phyloP scores from a whole-genome alignment of 345 rosid genomes.

The Ceriops decandra region DNA sequence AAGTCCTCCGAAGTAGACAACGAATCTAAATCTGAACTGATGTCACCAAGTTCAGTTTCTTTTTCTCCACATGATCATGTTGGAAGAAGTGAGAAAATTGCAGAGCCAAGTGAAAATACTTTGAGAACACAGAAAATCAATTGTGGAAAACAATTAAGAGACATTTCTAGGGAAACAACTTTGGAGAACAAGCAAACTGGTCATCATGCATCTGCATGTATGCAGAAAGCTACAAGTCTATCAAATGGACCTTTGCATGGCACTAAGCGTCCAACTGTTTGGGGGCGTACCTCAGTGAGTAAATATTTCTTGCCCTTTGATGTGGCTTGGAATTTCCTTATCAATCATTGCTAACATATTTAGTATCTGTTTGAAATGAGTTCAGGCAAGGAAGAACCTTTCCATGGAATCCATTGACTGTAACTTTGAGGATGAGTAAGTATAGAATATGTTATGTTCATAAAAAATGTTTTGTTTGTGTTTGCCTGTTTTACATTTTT shows the following conservation, averaged over 20 bases:
- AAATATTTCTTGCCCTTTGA: slow-evolving; percentile 9
- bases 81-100: slow-evolving; percentile 25
- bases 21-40: slow-evolving; percentile 27
- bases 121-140: slow-evolving; percentile 18
- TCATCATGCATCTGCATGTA: slow-evolving; percentile 24
- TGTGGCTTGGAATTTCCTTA: slow-evolving; percentile 5
- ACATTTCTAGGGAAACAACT: slow-evolving; percentile 27
- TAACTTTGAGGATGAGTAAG: slow-evolving; percentile 63
- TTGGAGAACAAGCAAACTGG: slow-evolving; percentile 25
- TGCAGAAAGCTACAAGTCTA: slow-evolving; percentile 38
- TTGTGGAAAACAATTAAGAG: slow-evolving; percentile 27
- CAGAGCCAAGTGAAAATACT: slow-evolving; percentile 21
- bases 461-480: slow-evolving; percentile 12
- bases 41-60: slow-evolving; percentile 32
- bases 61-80: slow-evolving; percentile 24
- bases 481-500: slow-evolving; percentile 4
- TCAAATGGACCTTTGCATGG: slow-evolving; percentile 37
- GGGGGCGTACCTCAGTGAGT: slow-evolving; percentile 85
- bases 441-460: slow-evolving; percentile 25
- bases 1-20: slow-evolving; percentile 35
- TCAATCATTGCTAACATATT: too few species aligned
- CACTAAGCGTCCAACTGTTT: slow-evolving; percentile 29
- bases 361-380: slow-evolving; percentile 2
- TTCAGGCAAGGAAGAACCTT: slow-evolving; percentile 77
- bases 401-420: slow-evolving; percentile 73